Evolutionary conservation across 768 basidiomycete genomes (phyloP).

Genomic region (Tricholoma sp.): DNA sequence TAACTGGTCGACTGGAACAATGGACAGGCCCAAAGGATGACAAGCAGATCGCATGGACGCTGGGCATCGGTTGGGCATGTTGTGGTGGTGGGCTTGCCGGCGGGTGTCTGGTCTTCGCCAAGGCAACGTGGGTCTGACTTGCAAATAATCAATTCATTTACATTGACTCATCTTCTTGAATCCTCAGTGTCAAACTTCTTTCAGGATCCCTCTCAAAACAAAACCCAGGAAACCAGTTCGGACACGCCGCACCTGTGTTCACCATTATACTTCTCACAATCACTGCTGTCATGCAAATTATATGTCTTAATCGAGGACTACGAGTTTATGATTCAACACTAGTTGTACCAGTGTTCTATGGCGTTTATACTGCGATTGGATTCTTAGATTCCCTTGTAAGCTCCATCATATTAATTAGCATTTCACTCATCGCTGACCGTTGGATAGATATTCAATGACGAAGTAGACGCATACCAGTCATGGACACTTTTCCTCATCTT

Average conservation of each 20-base stretch:
- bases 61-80: constrained; percentile 94
- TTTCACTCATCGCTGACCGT: not conserved
- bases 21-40: constrained; percentile 83
- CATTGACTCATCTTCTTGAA: not conserved
- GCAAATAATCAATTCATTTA: not conserved
- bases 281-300: constrained; percentile 86
- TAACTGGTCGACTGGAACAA: constrained; percentile 59
- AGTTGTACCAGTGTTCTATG: constrained; percentile 94
- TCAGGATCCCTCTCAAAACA: constrained; percentile 73
- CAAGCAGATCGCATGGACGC: constrained; percentile 80
- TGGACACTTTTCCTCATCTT: constrained; percentile 91
- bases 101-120: constrained; percentile 79
- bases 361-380: constrained; percentile 79
- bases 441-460: constrained; percentile 70
- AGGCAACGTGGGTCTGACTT: constrained; percentile 49
- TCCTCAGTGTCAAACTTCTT: constrained; percentile 70
- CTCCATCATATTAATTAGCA: not conserved
- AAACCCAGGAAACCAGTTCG: constrained; percentile 85
- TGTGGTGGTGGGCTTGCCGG: constrained; percentile 90
- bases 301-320: constrained; percentile 88
- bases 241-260: constrained; percentile 75
- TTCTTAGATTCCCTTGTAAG: constrained; percentile 40
- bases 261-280: constrained; percentile 60
- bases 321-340: constrained; percentile 86
- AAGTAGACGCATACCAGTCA: constrained; percentile 78